Evolutionary conservation across 352 stramenopile genomes (phyloP).

Genomic region (Phytopythium cucurbitacearum): DNA sequence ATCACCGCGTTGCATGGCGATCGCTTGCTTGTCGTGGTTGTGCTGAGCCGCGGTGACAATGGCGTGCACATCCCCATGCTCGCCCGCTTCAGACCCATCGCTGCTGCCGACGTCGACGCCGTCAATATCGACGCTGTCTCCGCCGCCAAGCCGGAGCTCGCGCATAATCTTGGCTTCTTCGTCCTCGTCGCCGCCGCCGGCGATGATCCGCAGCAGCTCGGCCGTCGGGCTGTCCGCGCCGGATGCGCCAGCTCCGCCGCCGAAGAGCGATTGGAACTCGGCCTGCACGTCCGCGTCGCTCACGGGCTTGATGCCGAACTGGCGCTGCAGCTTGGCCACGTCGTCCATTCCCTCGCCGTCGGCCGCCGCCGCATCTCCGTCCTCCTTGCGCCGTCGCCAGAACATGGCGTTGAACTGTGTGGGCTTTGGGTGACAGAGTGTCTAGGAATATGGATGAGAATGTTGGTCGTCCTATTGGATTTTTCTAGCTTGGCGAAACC

Average conservation of each 20-base stretch:
- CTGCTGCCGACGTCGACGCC: conserved; percentile 18
- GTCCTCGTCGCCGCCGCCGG: conserved; percentile 26
- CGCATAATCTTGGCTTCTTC: conserved; percentile 63
- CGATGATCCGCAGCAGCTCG: conserved; percentile 36
- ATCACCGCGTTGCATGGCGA: conserved; percentile 10
- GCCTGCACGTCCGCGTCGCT: conserved; percentile 64
- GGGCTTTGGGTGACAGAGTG: background rate
- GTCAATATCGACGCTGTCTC: conserved; percentile 17
- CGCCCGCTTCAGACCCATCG: conserved; percentile 18
- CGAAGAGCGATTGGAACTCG: conserved; percentile 59
- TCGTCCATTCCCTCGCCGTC: conserved; percentile 26
- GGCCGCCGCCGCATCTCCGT: conserved; percentile 8
- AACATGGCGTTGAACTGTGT: conserved; percentile 34
- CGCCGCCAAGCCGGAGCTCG: conserved; percentile 30
- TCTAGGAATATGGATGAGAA: too few species aligned
- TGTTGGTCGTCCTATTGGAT: too few species aligned
- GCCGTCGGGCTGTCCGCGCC: conserved; percentile 33
- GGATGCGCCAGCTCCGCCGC: conserved; percentile 5
- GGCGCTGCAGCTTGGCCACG: conserved; percentile 54
- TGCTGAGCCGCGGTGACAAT: conserved; percentile 24
- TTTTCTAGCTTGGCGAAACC: too few species aligned
- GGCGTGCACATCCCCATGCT: conserved; percentile 29
- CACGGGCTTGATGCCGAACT: conserved; percentile 74
- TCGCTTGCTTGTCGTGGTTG: conserved; percentile 16
- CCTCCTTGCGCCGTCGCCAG: conserved; percentile 42